These are phyloP conservation scores for Iris pallida DNA, from an alignment of 116 monocot species.

Conservation along the genomic window DNA sequence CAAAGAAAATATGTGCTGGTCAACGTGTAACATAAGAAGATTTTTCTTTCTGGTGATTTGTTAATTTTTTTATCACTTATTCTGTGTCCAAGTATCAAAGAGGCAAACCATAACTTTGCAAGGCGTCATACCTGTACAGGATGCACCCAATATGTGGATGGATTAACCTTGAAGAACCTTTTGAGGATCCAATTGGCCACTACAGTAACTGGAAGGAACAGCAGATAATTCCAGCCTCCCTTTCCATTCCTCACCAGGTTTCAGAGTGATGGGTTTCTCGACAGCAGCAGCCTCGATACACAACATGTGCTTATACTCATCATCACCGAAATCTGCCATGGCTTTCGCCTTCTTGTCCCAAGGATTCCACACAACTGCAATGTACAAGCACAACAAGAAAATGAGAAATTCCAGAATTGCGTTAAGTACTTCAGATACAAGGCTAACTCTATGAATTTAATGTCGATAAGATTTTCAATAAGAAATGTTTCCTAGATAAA, in stretches of 20 bases:
- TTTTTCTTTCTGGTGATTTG: neutral
- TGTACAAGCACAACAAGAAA: neutral
- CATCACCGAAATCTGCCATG: slow-evolving; percentile 82
- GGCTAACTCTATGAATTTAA: neutral
- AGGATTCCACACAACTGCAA: slow-evolving; percentile 91
- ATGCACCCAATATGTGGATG: neutral
- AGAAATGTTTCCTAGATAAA: neutral
- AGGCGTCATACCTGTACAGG: slow-evolving; percentile 1
- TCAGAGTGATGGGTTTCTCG: slow-evolving; percentile 66
- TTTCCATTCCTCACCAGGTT: slow-evolving; percentile 88
- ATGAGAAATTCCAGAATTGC: neutral
- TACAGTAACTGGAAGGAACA: slow-evolving; percentile 76
- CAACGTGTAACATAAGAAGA: neutral
- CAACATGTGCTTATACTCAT: slow-evolving; percentile 86
- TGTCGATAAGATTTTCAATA: too few relatives aligned
- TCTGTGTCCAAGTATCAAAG: neutral
- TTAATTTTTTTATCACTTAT: neutral
- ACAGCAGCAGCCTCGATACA: slow-evolving; percentile 74
- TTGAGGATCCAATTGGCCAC: slow-evolving; percentile 71
- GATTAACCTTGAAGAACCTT: slow-evolving; percentile 27
- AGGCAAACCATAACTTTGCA: too few relatives aligned
- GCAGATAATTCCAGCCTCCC: slow-evolving; percentile 70
- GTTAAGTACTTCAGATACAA: neutral
- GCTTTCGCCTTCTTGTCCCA: slow-evolving; percentile 91
- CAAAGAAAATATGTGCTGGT: neutral